Evolutionary conservation across 2,329 filamentous ascomycete genomes (phyloP).

Genomic region (Trichoderma aggressivum): DNA sequence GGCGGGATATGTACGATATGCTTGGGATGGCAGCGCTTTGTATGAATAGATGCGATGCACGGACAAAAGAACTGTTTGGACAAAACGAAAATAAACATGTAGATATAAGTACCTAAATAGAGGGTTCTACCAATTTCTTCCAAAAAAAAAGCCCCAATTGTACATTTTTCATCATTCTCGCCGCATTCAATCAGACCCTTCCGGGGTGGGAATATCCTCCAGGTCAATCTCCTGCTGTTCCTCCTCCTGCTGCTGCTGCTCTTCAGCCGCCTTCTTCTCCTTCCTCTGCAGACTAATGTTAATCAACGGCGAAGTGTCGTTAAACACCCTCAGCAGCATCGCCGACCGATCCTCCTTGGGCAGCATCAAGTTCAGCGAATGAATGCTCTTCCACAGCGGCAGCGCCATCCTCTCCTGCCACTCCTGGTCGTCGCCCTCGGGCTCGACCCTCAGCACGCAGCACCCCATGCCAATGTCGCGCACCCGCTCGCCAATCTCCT

Average conservation of each 20-base stretch:
- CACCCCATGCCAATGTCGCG: constrained; percentile 83
- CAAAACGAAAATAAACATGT: constrained; percentile 15
- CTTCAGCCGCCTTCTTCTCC: constrained; percentile 28
- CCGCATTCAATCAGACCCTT: constrained; percentile 22
- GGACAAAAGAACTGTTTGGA: neutral
- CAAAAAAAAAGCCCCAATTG: neutral
- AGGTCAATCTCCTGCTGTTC: constrained; percentile 28
- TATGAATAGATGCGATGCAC: neutral
- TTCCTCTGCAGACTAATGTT: constrained; percentile 61
- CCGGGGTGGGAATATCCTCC: constrained; percentile 38
- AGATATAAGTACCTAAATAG: constrained; percentile 20
- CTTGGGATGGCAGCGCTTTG: neutral
- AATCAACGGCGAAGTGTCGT: constrained; percentile 80
- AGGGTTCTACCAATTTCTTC: neutral
- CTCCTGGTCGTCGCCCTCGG: constrained; percentile 58
- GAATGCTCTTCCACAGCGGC: constrained; percentile 89
- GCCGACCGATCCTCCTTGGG: constrained; percentile 94
- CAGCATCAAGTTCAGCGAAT: constrained; percentile 93
- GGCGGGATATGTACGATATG: neutral
- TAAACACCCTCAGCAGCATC: constrained; percentile 87
- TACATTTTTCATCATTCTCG: neutral
- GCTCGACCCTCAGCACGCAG: constrained; percentile 81
- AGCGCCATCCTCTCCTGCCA: constrained; percentile 78
- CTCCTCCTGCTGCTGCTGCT: constrained; percentile 30
- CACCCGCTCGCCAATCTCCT: constrained; percentile 83